A percentile compares a stretch with the other conserved stretches of the same genome.
phyloP scores from a whole-genome alignment of 495 filamentous ascomycete genomes.

The Trichocladium antarcticum region DNA sequence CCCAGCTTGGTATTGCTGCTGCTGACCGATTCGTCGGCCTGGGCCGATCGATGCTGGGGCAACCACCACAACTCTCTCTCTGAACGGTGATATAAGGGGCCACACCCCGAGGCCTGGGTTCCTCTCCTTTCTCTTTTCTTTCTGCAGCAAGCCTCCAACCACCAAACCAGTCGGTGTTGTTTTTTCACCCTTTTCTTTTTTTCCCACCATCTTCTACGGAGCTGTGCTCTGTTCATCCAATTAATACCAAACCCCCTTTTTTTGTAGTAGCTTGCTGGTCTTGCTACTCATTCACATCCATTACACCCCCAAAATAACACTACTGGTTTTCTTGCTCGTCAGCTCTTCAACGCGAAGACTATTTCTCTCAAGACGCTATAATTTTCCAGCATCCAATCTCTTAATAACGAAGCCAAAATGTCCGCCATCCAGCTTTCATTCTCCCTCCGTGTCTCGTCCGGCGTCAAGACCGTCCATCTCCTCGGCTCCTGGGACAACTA shows the following conservation, averaged over 20 bases:
- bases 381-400: slow-evolving; percentile 25
- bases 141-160: slow-evolving; percentile 70
- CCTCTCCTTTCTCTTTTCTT: slow-evolving; percentile 40
- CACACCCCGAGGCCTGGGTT: slow-evolving; percentile 29
- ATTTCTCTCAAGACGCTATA: slow-evolving; percentile 23
- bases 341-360: slow-evolving; percentile 21
- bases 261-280: slow-evolving; percentile 40
- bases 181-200: slow-evolving; percentile 42
- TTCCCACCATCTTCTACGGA: slow-evolving; percentile 38
- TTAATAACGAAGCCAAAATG: slow-evolving; percentile 49
- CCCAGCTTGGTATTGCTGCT: slow-evolving; percentile 1
- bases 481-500: slow-evolving; percentile 99
- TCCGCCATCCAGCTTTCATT: slow-evolving; percentile 77
- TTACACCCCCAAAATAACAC: slow-evolving; percentile 31
- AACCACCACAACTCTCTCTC: slow-evolving; percentile 21
- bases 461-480: slow-evolving; percentile 95
- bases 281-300: slow-evolving; percentile 23
- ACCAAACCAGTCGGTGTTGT: slow-evolving; percentile 50
- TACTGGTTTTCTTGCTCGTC: slow-evolving; percentile 51
- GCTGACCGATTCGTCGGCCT: slow-evolving; percentile 2
- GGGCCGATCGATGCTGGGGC: slow-evolving; percentile 9
- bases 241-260: slow-evolving; percentile 31
- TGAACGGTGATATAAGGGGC: slow-evolving; percentile 40
- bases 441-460: slow-evolving; percentile 85
- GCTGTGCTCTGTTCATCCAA: slow-evolving; percentile 42